These are phyloP conservation scores for Capsicum baccatum DNA, from an alignment of 257 asterid genomes.

Conservation along the genomic window DNA sequence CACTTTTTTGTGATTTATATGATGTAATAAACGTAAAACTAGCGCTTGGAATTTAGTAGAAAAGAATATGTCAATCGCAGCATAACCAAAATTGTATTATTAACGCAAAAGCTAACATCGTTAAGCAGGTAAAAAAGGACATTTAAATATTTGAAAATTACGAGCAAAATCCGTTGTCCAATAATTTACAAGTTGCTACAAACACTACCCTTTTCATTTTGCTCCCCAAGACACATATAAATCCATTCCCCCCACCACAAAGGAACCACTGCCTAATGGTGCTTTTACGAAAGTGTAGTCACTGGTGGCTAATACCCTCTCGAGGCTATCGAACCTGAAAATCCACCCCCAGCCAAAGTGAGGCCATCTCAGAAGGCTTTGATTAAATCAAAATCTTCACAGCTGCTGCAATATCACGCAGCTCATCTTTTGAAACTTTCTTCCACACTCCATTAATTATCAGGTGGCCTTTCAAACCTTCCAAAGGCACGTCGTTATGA, in stretches of 20 bases:
- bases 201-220: too few relatives aligned
- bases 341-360: too few relatives aligned
- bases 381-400: conserved; percentile 51
- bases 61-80: not conserved
- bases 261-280: too few relatives aligned
- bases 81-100: not conserved
- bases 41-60: not conserved
- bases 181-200: not conserved
- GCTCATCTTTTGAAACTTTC: conserved; percentile 55
- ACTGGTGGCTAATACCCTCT: too few relatives aligned
- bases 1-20: not conserved
- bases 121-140: too few relatives aligned
- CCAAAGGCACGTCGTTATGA: conserved; percentile 18
- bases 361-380: not conserved
- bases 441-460: conserved; percentile 77
- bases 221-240: too few relatives aligned
- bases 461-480: conserved; percentile 55
- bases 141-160: not conserved
- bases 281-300: too few relatives aligned
- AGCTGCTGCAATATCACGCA: conserved; percentile 61
- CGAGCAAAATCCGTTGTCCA: not conserved
- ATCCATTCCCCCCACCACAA: too few relatives aligned
- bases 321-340: too few relatives aligned
- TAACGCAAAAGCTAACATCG: too few relatives aligned
- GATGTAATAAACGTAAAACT: not conserved